Evolutionary conservation across 2,329 filamentous ascomycete genomes (phyloP).

Genomic region (Cercospora beticola): DNA sequence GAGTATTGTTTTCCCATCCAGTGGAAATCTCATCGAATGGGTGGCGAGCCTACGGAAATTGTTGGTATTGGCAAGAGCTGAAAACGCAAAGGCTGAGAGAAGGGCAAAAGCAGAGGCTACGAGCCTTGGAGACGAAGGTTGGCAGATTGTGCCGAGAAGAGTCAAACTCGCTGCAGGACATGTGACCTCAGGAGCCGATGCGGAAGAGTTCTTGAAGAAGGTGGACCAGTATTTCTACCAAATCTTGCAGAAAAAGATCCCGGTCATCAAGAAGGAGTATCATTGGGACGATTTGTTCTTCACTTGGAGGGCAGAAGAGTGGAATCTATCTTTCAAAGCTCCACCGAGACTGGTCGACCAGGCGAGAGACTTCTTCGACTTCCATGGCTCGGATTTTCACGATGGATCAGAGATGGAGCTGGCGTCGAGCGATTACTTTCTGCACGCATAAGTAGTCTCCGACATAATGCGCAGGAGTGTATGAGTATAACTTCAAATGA

Average conservation of each 20-base stretch:
- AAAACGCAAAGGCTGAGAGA: conserved; percentile 32
- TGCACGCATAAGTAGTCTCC: background rate
- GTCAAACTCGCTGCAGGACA: conserved; percentile 39
- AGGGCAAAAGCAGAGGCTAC: conserved; percentile 23
- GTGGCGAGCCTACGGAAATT: conserved; percentile 41
- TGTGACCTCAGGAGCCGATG: conserved; percentile 41
- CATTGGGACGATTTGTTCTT: conserved; percentile 39
- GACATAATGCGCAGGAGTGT: background rate
- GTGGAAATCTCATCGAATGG: conserved; percentile 44
- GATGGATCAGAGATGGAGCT: background rate
- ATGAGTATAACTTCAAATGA: background rate
- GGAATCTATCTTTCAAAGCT: conserved; percentile 40
- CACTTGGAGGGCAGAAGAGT: conserved; percentile 39
- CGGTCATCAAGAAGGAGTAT: conserved; percentile 34
- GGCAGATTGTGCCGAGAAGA: conserved; percentile 25
- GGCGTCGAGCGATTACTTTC: background rate
- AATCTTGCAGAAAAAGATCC: conserved; percentile 39
- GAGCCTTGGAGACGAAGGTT: conserved; percentile 18
- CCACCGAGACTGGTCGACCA: conserved; percentile 38
- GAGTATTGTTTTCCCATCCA: conserved; percentile 41
- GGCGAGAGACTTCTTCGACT: conserved; percentile 35
- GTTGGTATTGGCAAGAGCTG: conserved; percentile 36
- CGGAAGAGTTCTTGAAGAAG: conserved; percentile 39
- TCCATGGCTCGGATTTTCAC: background rate
- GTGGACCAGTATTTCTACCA: conserved; percentile 38